These are phyloP conservation scores for Ustilago nuda DNA, from an alignment of 1,284 basidiomycete species.

Conservation along the genomic window DNA sequence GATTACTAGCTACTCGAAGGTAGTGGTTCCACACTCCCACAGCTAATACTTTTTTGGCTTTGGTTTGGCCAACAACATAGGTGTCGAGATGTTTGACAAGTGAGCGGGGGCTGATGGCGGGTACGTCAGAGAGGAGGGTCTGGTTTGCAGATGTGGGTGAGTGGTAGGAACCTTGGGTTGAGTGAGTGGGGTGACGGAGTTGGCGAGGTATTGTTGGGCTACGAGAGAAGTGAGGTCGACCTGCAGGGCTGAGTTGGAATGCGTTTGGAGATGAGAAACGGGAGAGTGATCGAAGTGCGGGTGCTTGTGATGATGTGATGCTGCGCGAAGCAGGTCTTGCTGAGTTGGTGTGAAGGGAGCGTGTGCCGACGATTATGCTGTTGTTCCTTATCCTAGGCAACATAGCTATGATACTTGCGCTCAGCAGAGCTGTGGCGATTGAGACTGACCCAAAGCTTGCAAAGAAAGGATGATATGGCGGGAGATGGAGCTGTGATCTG, in stretches of 20 bases:
- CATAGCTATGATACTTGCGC: conserved; percentile 2
- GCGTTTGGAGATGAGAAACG: background rate
- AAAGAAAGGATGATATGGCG: background rate
- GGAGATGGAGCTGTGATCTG: background rate
- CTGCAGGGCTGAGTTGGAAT: background rate
- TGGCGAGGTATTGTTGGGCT: conserved; percentile 8
- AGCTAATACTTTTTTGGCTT: conserved; percentile 90
- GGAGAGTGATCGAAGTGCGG: background rate
- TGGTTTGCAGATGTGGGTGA: conserved; percentile 7
- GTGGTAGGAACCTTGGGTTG: conserved; percentile 27
- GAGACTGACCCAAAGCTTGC: background rate
- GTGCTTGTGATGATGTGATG: background rate
- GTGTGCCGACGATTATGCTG: no score
- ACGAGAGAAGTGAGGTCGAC: background rate
- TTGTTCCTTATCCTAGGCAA: conserved; percentile 7
- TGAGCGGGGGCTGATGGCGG: conserved; percentile 70
- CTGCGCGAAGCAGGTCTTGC: background rate
- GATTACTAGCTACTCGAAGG: conserved; percentile 36
- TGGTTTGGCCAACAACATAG: conserved; percentile 91
- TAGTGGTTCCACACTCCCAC: conserved; percentile 73
- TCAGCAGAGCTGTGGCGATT: background rate
- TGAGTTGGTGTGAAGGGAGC: background rate
- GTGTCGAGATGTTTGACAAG: conserved; percentile 87
- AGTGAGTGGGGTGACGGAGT: background rate
- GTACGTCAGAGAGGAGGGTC: conserved; percentile 19